Conservation (phyloP, 306 rosid genomes). For the Myrica gale region DNA sequence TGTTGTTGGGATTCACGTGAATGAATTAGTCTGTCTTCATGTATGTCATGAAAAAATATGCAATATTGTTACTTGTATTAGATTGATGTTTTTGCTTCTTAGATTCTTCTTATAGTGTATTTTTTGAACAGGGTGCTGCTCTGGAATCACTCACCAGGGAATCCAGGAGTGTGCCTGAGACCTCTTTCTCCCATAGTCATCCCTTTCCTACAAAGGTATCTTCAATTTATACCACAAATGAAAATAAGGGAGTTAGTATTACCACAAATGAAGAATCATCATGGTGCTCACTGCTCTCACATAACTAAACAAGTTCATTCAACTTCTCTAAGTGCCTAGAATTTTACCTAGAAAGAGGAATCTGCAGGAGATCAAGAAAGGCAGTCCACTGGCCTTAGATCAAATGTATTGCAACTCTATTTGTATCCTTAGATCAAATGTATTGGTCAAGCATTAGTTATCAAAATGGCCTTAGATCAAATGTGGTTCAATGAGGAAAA, state of each 20-base stretch:
- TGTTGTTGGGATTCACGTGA: background rate
- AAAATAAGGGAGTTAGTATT: no score
- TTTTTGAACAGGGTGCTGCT: conserved; percentile 48
- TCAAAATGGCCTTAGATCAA: no score
- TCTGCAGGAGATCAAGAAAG: conserved; percentile 85
- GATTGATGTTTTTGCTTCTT: background rate
- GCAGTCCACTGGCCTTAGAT: conserved; percentile 66
- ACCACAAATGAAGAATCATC: background rate
- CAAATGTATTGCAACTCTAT: no score
- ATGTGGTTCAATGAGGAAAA: no score
- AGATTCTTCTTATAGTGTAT: background rate
- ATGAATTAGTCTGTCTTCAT: background rate
- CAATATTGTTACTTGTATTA: background rate
- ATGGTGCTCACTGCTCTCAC: conserved; percentile 9
- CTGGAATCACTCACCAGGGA: conserved; percentile 50
- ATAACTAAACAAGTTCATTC: background rate
- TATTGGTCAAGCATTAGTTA: no score
- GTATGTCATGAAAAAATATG: background rate
- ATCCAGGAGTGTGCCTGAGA: conserved; percentile 56
- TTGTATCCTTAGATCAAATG: no score
- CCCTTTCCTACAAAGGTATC: conserved; percentile 87
- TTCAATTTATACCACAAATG: conserved; percentile 74
- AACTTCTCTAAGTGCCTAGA: background rate
- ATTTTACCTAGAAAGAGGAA: conserved; percentile 74
- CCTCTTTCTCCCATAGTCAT: conserved; percentile 50